phyloP scores from a whole-genome alignment of 192 early-diverging fungal species.

The Helicostylum pulchrum region DNA sequence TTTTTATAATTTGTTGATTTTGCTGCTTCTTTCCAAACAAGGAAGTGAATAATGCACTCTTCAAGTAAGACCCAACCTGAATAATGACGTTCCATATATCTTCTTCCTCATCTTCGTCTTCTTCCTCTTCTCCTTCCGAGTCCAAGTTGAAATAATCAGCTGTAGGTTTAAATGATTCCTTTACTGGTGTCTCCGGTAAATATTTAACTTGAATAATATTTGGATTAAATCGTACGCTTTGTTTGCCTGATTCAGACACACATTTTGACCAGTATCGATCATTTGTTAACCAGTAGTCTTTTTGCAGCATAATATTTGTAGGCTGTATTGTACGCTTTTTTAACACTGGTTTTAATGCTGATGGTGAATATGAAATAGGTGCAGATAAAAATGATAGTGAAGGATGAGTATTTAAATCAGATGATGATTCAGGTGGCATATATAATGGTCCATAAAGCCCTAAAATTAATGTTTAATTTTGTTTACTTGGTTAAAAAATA shows the following conservation, averaged over 20 bases:
- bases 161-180: background rate
- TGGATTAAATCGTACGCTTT: slow-evolving; percentile 26
- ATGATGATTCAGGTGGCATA: background rate
- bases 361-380: background rate
- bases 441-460: slow-evolving; percentile 30
- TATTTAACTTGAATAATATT: slow-evolving; percentile 21
- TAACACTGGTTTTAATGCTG: background rate
- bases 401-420: background rate
- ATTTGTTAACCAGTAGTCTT: background rate
- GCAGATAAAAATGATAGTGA: background rate
- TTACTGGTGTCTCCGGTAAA: slow-evolving; percentile 26
- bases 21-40: no score
- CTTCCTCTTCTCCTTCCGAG: background rate
- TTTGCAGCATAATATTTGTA: background rate
- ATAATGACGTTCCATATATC: background rate
- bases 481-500: no score
- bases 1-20: no score
- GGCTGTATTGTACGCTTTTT: background rate
- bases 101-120: slow-evolving; percentile 1
- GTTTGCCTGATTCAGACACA: slow-evolving; percentile 16
- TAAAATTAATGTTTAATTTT: background rate
- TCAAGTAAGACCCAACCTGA: slow-evolving; percentile 1
- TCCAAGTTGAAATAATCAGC: background rate
- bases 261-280: slow-evolving; percentile 15
- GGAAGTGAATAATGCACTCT: background rate